Percentiles rank a stretch among this genome's conserved stretches.
These are phyloP conservation scores for Nakazawaea wickerhamii DNA, from an alignment of 805 yeast species.

Conservation along the genomic window DNA sequence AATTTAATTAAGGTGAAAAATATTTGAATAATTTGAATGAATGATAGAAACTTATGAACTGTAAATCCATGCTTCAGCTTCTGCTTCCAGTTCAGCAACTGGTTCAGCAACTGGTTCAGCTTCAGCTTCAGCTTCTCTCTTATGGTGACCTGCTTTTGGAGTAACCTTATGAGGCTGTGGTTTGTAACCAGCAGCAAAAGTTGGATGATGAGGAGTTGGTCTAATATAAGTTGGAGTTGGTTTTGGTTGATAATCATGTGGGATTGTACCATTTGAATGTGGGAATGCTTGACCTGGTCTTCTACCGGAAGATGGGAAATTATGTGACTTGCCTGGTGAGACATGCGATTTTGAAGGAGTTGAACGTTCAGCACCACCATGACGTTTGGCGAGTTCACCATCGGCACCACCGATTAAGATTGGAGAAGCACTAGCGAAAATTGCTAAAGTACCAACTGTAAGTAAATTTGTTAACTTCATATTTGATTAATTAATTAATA, in stretches of 20 bases:
- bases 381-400: not conserved
- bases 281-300: not conserved
- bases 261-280: not conserved
- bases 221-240: not conserved
- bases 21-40: no score
- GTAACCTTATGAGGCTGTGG: not conserved
- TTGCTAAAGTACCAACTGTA: not conserved
- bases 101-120: conserved; percentile 8
- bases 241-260: not conserved
- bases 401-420: not conserved
- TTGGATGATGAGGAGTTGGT: not conserved
- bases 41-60: not conserved
- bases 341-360: no score
- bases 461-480: conserved; percentile 4
- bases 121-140: conserved; percentile 13
- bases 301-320: no score
- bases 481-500: not conserved
- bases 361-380: not conserved
- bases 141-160: conserved; percentile 5
- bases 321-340: no score
- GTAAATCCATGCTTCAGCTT: conserved; percentile 9
- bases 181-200: not conserved
- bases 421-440: conserved; percentile 1
- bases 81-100: conserved; percentile 4
- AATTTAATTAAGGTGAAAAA: no score